phyloP scores from a whole-genome alignment of 768 basidiomycete genomes.

The Lactarius trivialis region DNA sequence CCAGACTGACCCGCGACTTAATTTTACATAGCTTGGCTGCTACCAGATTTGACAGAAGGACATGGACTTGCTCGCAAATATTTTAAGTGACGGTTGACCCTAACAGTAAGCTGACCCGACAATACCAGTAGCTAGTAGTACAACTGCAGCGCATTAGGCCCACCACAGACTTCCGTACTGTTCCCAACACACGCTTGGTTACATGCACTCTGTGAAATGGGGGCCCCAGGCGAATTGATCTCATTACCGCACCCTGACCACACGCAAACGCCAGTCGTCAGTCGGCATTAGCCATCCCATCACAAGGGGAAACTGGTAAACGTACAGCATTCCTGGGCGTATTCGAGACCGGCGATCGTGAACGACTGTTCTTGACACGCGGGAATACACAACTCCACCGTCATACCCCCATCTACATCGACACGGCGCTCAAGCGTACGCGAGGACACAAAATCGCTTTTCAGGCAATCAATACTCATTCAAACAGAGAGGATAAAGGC shows the following conservation, averaged over 20 bases:
- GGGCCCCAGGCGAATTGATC: neutral
- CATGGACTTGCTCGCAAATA: too few species aligned
- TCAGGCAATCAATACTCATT: neutral
- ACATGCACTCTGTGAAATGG: neutral
- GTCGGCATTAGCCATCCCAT: neutral
- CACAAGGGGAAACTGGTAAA: neutral
- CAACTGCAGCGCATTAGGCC: neutral
- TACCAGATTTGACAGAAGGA: too few species aligned
- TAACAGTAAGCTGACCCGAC: too few species aligned
- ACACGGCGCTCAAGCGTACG: neutral
- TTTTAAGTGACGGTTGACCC: too few species aligned
- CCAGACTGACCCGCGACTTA: too few species aligned
- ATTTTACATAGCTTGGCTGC: too few species aligned
- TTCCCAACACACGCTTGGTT: neutral
- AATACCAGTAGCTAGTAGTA: neutral
- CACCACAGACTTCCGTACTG: neutral
- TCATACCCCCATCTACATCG: neutral
- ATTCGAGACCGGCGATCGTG: constrained; percentile 5
- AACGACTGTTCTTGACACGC: neutral
- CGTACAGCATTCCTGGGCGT: constrained; percentile 5
- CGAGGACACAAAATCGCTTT: neutral
- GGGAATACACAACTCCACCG: neutral
- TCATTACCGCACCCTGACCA: constrained; percentile 1
- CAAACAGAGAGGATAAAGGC: neutral
- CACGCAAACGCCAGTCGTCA: neutral